Evolutionary conservation across 2,329 filamentous ascomycete species (phyloP), one percentile per base, ranked within the genome.

Genomic region (Stachybotrys chartarum): DNA sequence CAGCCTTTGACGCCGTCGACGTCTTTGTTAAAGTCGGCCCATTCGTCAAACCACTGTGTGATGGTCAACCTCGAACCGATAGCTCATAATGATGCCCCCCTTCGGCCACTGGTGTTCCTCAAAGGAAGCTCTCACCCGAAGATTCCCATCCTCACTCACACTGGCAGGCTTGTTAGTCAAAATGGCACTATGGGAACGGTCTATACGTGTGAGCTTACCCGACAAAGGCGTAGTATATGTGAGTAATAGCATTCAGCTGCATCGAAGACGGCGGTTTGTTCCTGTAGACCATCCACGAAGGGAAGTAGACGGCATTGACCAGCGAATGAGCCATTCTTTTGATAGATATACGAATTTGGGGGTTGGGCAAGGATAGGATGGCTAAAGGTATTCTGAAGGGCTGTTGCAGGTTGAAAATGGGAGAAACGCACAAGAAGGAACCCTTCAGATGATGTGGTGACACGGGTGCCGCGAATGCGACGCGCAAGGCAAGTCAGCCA

Each of bases 151-250:
- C 16, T 61, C 61, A 51, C 70, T 69, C 31, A 69, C 71, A 16
- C 71, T 73, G 54, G 7, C 3, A 51, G 35, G n/a, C 1, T 47
- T 17, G 30, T 66, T 54, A 64, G 61, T 30, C 24, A 18, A 35
- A 42, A n/a, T n/a, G 47, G 16, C 2, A 14, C 18, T 1, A 6
- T 55, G 16, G 31, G 14, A 44, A 47, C 30, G 42, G 24, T 31
- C 35, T 14, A 4, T 3, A 17, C 17, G 7, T 31, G 18, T 55
- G 10, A 30, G 6, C 65, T 57, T 59, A 72, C 72, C 72, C 80
- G 56, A 83, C 79, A 75, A 86, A 87, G 24, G 84, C 81, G 62
- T 87, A 87, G 62, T 85, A 84, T 7, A 86, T 72, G 63, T 87
- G 84, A 7, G 84, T 85, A 56, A 86, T 77, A 55, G 77, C 77